Base-by-base conservation (phyloP, 73 alveolate genomes). In the Paramecium pentaurelia region DNA sequence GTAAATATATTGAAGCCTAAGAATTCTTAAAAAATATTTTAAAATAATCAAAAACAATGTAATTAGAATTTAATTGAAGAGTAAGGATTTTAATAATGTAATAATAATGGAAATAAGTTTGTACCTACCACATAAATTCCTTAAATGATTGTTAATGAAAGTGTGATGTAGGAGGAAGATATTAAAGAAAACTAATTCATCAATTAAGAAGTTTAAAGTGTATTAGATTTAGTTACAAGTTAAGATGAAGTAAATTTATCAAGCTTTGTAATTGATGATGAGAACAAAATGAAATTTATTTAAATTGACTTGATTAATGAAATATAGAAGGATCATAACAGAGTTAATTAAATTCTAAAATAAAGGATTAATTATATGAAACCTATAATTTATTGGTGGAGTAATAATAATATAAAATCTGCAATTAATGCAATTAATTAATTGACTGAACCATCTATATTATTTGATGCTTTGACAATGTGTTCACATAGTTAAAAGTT, bases 361-460 rank as follows among this genome's bases (percentile, higher is more conserved):
- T 80, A 80, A 12, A 38, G 91, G 14, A 80, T 80, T 4, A 80
- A 80, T 80, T 80, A 80, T 45, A 80, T 80, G 91, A 80, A 80
- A 45, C 91, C 91, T 9, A 80, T 80, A 9, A 25, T 44, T 7
- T 42, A 80, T 80, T 80, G 91, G 91, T 80, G 91, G 91, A 42
- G 58, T 44, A 40, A 80, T 44, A 44, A 44, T 34, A 80, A 80
- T 45, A 34, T 80, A 37, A 80, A 80, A 44, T 80, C 91, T 18
- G 91, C 91, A 1, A 34, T 80, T 6, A 80, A 80, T 80, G 91
- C 91, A 42, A 80, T 80, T 1, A 80, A 38, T 80, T 44, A 80
- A 42, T 80, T 80, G 28, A n/a, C 11, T 14, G 91, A 80, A 80
- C 91, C 91, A 12, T 80, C 91, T 4, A 80, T 80, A 12, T 80